phyloP scores from a whole-genome alignment of 1,284 basidiomycete species.

The Ceratobasidium sp. region DNA sequence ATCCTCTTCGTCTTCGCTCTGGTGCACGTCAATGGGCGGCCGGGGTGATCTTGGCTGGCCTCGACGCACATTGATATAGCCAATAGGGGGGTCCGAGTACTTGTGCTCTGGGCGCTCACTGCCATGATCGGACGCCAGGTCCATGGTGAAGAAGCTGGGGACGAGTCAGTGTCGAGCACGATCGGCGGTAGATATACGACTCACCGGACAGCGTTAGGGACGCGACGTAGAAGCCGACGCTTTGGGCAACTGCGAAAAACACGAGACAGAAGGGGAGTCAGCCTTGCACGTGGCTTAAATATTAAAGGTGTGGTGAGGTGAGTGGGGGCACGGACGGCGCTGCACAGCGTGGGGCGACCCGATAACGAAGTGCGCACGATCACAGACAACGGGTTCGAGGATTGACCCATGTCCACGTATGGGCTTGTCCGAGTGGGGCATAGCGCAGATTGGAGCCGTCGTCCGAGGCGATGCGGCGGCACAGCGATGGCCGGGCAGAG shows the following conservation, averaged over 20 bases:
- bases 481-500: neutral
- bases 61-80: slow-evolving; percentile 38
- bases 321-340: neutral
- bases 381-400: slow-evolving; percentile 22
- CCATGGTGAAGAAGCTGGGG: slow-evolving; percentile 24
- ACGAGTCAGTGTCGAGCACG: neutral
- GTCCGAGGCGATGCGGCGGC: neutral
- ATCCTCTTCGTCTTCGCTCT: slow-evolving; percentile 33
- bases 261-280: slow-evolving; percentile 10
- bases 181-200: slow-evolving; percentile 9
- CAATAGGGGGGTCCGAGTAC: slow-evolving; percentile 32
- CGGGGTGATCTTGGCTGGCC: slow-evolving; percentile 5
- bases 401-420: neutral
- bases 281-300: slow-evolving; percentile 32
- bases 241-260: slow-evolving; percentile 7
- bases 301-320: slow-evolving; percentile 1
- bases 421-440: neutral
- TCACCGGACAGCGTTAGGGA: neutral
- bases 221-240: slow-evolving; percentile 8
- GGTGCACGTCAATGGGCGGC: slow-evolving; percentile 8
- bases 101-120: neutral
- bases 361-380: slow-evolving; percentile 9
- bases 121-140: slow-evolving; percentile 24
- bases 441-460: slow-evolving; percentile 4
- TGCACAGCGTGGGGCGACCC: slow-evolving; percentile 19